Percentiles rank a stretch among this genome's conserved stretches.
Evolutionary conservation across 371 early-diverging fungal genomes (phyloP).

Genomic region (Syncephalastrum sp.): DNA sequence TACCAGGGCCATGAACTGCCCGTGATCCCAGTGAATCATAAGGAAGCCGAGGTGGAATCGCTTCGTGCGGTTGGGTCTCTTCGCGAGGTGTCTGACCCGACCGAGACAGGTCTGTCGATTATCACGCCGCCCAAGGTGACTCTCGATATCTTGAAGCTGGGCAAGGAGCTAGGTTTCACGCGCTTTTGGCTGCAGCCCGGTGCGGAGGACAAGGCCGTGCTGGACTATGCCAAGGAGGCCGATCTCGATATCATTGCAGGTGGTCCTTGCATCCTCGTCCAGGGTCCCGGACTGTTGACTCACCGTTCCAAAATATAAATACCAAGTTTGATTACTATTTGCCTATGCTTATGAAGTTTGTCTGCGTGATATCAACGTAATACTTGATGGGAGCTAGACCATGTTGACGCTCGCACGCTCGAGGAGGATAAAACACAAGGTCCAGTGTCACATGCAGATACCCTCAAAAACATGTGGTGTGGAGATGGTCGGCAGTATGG

Average conservation of each 20-base stretch:
- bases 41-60: conserved; percentile 50
- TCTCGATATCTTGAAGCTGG: conserved; percentile 57
- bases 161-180: conserved; percentile 60
- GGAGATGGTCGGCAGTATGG: too few relatives aligned
- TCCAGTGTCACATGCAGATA: too few relatives aligned
- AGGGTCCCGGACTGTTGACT: conserved; percentile 39
- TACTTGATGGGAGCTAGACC: too few relatives aligned
- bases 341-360: too few relatives aligned
- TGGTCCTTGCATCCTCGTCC: conserved; percentile 76
- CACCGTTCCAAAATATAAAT: conserved; percentile 10
- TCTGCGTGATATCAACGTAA: too few relatives aligned
- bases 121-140: conserved; percentile 82
- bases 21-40: conserved; percentile 56
- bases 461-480: too few relatives aligned
- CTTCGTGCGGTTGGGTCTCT: conserved; percentile 43
- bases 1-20: conserved; percentile 38
- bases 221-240: conserved; percentile 49
- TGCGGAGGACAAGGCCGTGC: conserved; percentile 57
- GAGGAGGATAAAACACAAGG: too few relatives aligned
- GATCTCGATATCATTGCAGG: conserved; percentile 63
- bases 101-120: conserved; percentile 60
- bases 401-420: too few relatives aligned
- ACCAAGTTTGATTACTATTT: too few relatives aligned
- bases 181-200: conserved; percentile 86
- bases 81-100: conserved; percentile 38